A percentile compares a stretch with the other conserved stretches of the same genome.
Conservation (phyloP, 805 yeast species). For the Groenewaldozyma tartarivorans region DNA sequence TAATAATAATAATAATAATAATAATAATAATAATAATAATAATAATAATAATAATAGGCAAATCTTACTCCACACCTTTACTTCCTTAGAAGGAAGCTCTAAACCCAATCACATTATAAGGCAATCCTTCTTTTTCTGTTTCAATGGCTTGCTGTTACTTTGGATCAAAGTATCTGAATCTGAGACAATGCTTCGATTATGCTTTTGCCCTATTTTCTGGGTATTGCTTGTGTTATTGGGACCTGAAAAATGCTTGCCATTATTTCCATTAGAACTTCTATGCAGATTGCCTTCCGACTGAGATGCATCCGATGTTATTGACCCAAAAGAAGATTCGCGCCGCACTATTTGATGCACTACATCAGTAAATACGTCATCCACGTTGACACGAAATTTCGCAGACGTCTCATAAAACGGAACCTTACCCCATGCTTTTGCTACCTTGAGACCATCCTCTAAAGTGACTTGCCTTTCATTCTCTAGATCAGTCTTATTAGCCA, state of each 20-base stretch:
- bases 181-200: slow-evolving; percentile 1
- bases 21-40: too few relatives aligned
- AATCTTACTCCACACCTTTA: too few relatives aligned
- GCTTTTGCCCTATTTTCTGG: background rate
- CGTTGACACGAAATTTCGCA: slow-evolving; percentile 83
- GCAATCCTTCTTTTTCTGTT: slow-evolving; percentile 16
- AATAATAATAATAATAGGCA: too few relatives aligned
- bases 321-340: slow-evolving; percentile 38
- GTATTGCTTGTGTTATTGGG: slow-evolving; percentile 2
- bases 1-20: too few relatives aligned
- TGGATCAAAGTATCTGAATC: background rate
- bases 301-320: slow-evolving; percentile 7
- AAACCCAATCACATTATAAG: slow-evolving; percentile 18
- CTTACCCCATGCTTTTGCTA: slow-evolving; percentile 78
- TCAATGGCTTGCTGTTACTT: background rate
- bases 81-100: too few relatives aligned
- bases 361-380: slow-evolving; percentile 83
- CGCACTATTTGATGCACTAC: slow-evolving; percentile 84
- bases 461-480: slow-evolving; percentile 63
- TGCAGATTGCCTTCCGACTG: slow-evolving; percentile 1
- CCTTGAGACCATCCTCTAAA: slow-evolving; percentile 73
- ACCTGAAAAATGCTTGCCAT: background rate
- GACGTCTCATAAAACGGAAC: slow-evolving; percentile 90
- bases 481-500: slow-evolving; percentile 87
- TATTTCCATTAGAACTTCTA: too few relatives aligned